These are phyloP conservation scores for Heracleum sosnowskyi DNA, from an alignment of 129 eudicot species.

Conservation along the genomic window DNA sequence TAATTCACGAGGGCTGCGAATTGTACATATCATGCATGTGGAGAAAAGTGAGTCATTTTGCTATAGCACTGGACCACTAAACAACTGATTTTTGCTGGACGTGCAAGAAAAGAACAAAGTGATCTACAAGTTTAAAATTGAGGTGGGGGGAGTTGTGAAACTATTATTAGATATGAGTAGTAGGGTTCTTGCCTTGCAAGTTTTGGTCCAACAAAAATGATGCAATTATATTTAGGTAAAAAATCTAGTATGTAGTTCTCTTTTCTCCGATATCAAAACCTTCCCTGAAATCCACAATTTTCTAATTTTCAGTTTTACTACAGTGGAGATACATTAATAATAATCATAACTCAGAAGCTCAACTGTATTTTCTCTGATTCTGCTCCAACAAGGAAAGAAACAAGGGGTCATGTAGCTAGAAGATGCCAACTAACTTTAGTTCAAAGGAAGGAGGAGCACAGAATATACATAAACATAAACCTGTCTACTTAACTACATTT, in stretches of 20 bases:
- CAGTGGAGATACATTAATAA: too few relatives aligned
- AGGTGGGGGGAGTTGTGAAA: neutral
- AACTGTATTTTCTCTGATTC: neutral
- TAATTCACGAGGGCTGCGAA: neutral
- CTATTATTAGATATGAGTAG: neutral
- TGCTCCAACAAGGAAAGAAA: neutral
- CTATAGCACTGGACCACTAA: neutral
- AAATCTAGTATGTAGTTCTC: too few relatives aligned
- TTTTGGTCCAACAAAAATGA: neutral
- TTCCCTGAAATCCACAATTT: too few relatives aligned
- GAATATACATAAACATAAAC: neutral
- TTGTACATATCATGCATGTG: constrained; percentile 12
- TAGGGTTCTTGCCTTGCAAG: neutral
- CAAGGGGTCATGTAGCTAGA: neutral
- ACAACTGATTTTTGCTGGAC: neutral
- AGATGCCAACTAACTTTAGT: neutral
- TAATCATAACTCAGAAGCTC: too few relatives aligned
- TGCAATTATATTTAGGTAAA: neutral
- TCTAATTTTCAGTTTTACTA: too few relatives aligned
- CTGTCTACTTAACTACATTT: neutral
- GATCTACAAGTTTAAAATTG: neutral
- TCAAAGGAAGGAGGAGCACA: neutral
- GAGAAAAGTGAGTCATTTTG: constrained; percentile 8
- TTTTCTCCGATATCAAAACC: too few relatives aligned
- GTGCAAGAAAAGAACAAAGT: constrained; percentile 17